A percentile compares a stretch with the other conserved stretches of the same genome.
Evolutionary conservation across 73 alveolate genomes (phyloP).

Genomic region (Paramecium tetraurelia): DNA sequence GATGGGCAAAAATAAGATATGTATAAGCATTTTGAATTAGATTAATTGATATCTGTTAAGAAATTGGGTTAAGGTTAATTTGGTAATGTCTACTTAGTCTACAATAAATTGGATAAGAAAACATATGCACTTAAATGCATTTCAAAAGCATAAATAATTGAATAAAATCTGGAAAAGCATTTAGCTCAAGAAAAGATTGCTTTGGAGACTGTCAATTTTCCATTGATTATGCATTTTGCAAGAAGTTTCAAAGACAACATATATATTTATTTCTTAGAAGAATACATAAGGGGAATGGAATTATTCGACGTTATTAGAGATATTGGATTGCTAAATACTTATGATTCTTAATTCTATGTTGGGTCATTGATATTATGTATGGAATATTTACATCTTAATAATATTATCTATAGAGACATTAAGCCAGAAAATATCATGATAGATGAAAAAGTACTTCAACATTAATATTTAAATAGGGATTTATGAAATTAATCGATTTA

Average conservation of each 20-base stretch:
- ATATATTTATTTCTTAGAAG: conserved; percentile 61
- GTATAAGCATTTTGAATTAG: conserved; percentile 56
- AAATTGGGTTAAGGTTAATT: conserved; percentile 63
- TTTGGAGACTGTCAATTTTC: conserved; percentile 60
- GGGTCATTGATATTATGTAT: conserved; percentile 54
- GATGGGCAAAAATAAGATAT: conserved; percentile 43
- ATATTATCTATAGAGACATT: conserved; percentile 75
- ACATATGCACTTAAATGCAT: conserved; percentile 64
- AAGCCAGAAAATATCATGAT: conserved; percentile 83
- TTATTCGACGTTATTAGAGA: conserved; percentile 68
- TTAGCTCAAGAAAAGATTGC: conserved; percentile 60
- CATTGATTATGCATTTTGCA: conserved; percentile 65
- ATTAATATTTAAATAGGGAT: conserved; percentile 59
- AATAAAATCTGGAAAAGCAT: conserved; percentile 35
- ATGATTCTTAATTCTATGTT: conserved; percentile 59
- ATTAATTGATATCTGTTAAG: conserved; percentile 33
- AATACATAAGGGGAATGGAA: conserved; percentile 67
- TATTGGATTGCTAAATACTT: conserved; percentile 50
- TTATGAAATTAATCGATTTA: conserved; percentile 81
- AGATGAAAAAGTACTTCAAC: conserved; percentile 60
- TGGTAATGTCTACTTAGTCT: conserved; percentile 66
- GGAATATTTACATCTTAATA: conserved; percentile 73
- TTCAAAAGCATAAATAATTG: conserved; percentile 47
- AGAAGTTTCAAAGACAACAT: conserved; percentile 66
- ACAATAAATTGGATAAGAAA: conserved; percentile 53